A percentile compares a stretch with the other conserved stretches of the same genome.
These are phyloP conservation scores for Sporothrix inflata DNA, from an alignment of 2,329 filamentous ascomycete genomes.

Conservation along the genomic window DNA sequence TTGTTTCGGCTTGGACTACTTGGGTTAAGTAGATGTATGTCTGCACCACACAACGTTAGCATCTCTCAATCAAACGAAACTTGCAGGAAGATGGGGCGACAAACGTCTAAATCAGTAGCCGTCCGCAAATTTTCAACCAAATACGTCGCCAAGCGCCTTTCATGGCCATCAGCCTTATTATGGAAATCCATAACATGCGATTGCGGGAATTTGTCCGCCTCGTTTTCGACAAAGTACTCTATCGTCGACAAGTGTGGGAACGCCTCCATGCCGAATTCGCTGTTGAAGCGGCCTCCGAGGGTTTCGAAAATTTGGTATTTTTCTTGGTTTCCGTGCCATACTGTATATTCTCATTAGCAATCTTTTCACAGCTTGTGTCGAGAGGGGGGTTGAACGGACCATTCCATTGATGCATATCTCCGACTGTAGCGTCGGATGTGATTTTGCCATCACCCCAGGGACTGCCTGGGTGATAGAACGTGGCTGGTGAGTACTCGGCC, in stretches of 20 bases:
- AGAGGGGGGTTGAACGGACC: slow-evolving; percentile 38
- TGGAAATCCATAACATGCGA: slow-evolving; percentile 90
- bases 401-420: slow-evolving; percentile 96
- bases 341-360: slow-evolving; percentile 13
- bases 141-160: slow-evolving; percentile 83
- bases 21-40: slow-evolving; percentile 61
- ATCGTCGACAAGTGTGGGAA: slow-evolving; percentile 86
- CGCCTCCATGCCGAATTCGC: slow-evolving; percentile 93
- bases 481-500: slow-evolving; percentile 66
- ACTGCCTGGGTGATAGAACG: slow-evolving; percentile 81
- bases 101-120: slow-evolving; percentile 65
- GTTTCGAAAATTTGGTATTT: slow-evolving; percentile 90
- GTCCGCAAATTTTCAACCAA: slow-evolving; percentile 87
- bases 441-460: slow-evolving; percentile 78
- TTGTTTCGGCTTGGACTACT: slow-evolving; percentile 69
- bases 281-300: slow-evolving; percentile 86
- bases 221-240: slow-evolving; percentile 70
- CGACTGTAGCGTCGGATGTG: slow-evolving; percentile 76
- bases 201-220: slow-evolving; percentile 78
- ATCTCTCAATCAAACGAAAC: not conserved
- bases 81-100: slow-evolving; percentile 43
- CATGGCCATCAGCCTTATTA: slow-evolving; percentile 91
- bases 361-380: slow-evolving; percentile 4
- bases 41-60: slow-evolving; percentile 2
- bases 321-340: slow-evolving; percentile 91